Base-by-base conservation (phyloP, 2,329 filamentous ascomycete species). In the Cladobotryum protrusum region DNA sequence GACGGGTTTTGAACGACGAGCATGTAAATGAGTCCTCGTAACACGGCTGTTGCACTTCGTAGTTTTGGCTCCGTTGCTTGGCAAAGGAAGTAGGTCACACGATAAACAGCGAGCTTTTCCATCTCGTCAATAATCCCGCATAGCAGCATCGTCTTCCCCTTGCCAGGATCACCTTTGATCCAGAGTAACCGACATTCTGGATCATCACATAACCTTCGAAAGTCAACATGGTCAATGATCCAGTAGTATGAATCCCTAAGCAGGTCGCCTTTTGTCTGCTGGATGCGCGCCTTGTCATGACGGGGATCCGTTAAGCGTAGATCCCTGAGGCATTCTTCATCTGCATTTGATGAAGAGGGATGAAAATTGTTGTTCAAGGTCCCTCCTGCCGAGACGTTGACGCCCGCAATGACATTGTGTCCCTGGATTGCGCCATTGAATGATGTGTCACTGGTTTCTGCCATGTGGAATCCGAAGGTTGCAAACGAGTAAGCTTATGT, bases 61-160 rank as follows among this genome's bases (percentile, higher is more conserved):
- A 73, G 42, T 1, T 57, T 49, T 1, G 53, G 17, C 37, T 75
- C 50, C 40, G 56, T 45, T 13, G 49, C 40, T 37, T 48, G 49
- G 35, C 41, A 50, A 15, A 52, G 44, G 45, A 52, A 52, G 42
- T 53, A 48, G 19, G 41, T 43, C 17, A 68, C 7, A 9, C n/a
- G 19, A 19, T 32, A 17, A 8, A 7, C 32, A 33, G 41, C 14
- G 9, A 32, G 36, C n/a, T 36, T 46, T 7, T 44, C 15, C 13
- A 49, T n/a, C 19, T 51, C 40, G 18, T 48, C 8, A 37, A 71
- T 63, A 24, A 72, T 66, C 8, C 67, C 66, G 19, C 61, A 67
- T 0, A 73, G 52, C 3, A 74, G 56, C 68, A 74, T 73, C 0
- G 70, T 74, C 57, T 73, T 74, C 19, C 71, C 71, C 36, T 69